A percentile compares a stretch with the other conserved stretches of the same genome.
phyloP scores from a whole-genome alignment of 805 yeast species.

The Sugiyamaella lignohabitans region DNA sequence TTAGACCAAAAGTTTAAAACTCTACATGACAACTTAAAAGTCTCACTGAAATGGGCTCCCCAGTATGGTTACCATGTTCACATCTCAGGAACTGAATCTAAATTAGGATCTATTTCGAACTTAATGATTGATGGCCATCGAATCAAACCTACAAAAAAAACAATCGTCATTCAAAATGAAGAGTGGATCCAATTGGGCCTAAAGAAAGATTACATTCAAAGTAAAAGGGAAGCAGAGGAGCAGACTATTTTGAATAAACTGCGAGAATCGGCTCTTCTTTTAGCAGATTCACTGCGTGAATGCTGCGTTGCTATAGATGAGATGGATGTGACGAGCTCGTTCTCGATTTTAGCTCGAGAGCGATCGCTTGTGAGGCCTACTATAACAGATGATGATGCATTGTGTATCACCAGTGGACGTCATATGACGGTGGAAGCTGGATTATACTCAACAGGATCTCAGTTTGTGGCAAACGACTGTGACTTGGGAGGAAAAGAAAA shows the following conservation, averaged over 20 bases:
- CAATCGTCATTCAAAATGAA: conserved; percentile 40
- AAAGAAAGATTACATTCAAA: conserved; percentile 39
- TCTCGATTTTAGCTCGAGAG: conserved; percentile 67
- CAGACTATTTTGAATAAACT: conserved; percentile 44
- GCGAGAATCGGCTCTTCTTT: conserved; percentile 39
- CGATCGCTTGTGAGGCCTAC: conserved; percentile 59
- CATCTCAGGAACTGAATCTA: conserved; percentile 28
- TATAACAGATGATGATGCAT: conserved; percentile 42
- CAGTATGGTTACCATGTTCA: conserved; percentile 44
- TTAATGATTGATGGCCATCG: conserved; percentile 22
- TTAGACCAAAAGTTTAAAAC: conserved; percentile 18
- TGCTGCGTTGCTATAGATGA: conserved; percentile 51
- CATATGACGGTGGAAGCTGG: conserved; percentile 85
- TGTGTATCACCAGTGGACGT: conserved; percentile 59
- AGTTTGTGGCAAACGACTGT: conserved; percentile 47
- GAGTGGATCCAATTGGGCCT: conserved; percentile 52
- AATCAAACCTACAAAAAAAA: conserved; percentile 37
- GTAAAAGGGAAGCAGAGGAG: conserved; percentile 52
- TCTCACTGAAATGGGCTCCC: conserved; percentile 37
- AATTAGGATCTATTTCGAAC: conserved; percentile 12
- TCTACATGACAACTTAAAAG: conserved; percentile 16
- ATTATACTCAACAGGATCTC: conserved; percentile 40
- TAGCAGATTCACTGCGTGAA: conserved; percentile 43
- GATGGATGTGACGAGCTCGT: conserved; percentile 66
- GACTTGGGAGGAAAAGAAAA: conserved; percentile 18